Conservation (phyloP, 805 yeast species). For the Teunomyces tritomae region DNA sequence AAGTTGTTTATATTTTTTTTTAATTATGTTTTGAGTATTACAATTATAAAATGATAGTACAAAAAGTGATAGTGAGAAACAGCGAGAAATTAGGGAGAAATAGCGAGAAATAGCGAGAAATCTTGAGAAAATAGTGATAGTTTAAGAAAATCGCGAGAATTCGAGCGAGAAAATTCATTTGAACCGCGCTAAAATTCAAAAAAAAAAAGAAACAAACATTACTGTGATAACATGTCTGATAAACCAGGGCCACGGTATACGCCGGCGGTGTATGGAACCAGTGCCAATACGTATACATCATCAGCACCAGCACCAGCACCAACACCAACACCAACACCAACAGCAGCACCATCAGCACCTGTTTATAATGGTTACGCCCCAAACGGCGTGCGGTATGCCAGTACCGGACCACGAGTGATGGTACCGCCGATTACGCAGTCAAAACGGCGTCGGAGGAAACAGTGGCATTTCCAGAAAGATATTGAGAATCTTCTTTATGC, state of each 20-base stretch:
- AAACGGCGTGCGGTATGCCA: background rate
- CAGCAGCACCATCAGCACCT: background rate
- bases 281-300: background rate
- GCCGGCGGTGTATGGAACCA: background rate
- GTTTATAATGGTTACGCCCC: background rate
- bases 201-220: too few species aligned
- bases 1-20: too few species aligned
- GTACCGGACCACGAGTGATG: slow-evolving; percentile 1
- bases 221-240: background rate
- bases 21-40: too few species aligned
- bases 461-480: slow-evolving; percentile 39
- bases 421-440: slow-evolving; percentile 7
- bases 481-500: slow-evolving; percentile 41
- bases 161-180: too few species aligned
- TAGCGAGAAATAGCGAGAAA: background rate
- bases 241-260: background rate
- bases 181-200: too few species aligned
- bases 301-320: background rate
- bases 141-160: too few species aligned
- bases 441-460: slow-evolving; percentile 26
- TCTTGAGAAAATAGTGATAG: background rate
- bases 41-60: too few species aligned
- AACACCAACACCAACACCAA: too few species aligned
- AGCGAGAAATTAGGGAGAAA: background rate
- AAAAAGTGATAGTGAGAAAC: too few species aligned